These are phyloP conservation scores for Chiua sp. DNA, from an alignment of 1,284 basidiomycete species.

Conservation along the genomic window DNA sequence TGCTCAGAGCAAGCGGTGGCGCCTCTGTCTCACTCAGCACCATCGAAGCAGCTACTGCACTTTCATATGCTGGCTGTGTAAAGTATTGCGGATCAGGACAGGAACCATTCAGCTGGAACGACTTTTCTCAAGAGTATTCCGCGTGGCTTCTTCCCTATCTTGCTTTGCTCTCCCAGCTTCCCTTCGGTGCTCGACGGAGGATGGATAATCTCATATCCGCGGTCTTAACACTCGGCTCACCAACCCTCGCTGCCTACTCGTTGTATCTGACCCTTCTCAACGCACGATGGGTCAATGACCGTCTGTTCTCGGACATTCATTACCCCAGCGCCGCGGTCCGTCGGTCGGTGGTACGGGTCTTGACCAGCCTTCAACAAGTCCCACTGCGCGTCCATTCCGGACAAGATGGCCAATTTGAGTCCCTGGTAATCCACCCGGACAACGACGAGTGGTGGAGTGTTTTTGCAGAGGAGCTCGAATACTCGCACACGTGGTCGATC, in stretches of 20 bases:
- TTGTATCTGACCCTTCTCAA: constrained; percentile 39
- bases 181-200: constrained; percentile 40
- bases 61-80: constrained; percentile 37
- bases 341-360: constrained; percentile 22
- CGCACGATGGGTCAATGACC: constrained; percentile 32
- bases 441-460: constrained; percentile 41
- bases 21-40: accelerated
- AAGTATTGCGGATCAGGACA: constrained; percentile 35
- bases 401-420: constrained; percentile 29
- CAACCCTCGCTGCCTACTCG: constrained; percentile 38
- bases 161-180: constrained; percentile 48
- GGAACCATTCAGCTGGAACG: constrained; percentile 41
- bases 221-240: constrained; percentile 39
- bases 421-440: constrained; percentile 37
- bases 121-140: constrained; percentile 47
- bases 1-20: constrained; percentile 21
- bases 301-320: constrained; percentile 26
- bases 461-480: constrained; percentile 30
- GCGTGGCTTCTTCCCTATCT: constrained; percentile 53
- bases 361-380: constrained; percentile 37
- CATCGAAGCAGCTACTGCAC: constrained; percentile 2
- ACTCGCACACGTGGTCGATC: constrained; percentile 43
- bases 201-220: constrained; percentile 39
- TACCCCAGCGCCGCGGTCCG: constrained; percentile 23
- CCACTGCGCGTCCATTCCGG: constrained; percentile 34